Evolutionary conservation across 345 rosid genomes (phyloP).

Genomic region (Hevea brasiliensis): DNA sequence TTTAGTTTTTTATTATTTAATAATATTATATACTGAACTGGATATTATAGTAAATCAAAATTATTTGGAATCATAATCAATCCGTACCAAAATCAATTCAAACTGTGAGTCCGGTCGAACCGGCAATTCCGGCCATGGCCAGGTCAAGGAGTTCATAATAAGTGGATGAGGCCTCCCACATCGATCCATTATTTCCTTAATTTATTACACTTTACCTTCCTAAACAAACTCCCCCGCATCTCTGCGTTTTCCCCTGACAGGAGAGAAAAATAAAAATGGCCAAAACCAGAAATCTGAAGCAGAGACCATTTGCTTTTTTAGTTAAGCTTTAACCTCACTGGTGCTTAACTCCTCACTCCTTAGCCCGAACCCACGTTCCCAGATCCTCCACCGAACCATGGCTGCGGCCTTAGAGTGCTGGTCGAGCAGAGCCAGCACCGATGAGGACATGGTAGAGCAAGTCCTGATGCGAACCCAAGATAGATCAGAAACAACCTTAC

Average conservation of each 20-base stretch:
- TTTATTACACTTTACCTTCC: slow-evolving; percentile 16
- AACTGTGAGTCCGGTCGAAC: too few species aligned
- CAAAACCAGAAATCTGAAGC: slow-evolving; percentile 7
- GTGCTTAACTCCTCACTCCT: neutral
- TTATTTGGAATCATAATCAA: too few species aligned
- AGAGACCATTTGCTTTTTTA: neutral
- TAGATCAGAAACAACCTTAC: slow-evolving; percentile 41
- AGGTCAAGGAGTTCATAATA: neutral
- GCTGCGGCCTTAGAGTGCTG: slow-evolving; percentile 97
- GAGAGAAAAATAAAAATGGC: neutral
- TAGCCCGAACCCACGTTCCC: neutral
- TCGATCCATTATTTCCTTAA: neutral
- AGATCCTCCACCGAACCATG: slow-evolving; percentile 35
- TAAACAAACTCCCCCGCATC: neutral
- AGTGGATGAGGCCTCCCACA: neutral
- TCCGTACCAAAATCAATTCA: too few species aligned
- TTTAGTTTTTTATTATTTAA: too few species aligned
- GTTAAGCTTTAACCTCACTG: neutral
- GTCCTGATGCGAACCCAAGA: slow-evolving; percentile 80
- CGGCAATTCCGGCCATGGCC: too few species aligned
- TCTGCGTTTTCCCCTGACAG: neutral
- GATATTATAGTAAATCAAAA: too few species aligned
- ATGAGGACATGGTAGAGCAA: slow-evolving; percentile 92
- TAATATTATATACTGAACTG: too few species aligned
- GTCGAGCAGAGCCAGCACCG: slow-evolving; percentile 82